Conservation (phyloP, 345 rosid species). For the Heritiera fomes region DNA sequence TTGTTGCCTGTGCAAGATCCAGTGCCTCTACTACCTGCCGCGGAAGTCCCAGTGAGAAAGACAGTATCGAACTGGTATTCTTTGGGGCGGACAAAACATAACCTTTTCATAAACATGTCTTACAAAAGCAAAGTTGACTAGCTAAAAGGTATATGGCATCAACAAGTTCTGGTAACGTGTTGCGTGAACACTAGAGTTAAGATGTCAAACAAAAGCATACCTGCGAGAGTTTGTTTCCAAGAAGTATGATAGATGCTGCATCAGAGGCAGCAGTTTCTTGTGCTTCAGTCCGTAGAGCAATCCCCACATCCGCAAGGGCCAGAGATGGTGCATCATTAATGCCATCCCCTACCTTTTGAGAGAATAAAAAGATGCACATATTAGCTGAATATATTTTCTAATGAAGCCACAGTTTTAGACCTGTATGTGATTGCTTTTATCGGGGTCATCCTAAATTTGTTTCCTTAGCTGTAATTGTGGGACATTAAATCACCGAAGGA, state of each 20-base stretch:
- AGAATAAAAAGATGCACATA: conserved; percentile 10
- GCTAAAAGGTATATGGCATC: not conserved
- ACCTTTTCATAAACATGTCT: conserved; percentile 12
- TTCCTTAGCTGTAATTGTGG: not conserved
- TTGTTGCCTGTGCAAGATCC: conserved; percentile 84
- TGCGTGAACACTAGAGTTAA: not conserved
- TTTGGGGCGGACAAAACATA: not conserved
- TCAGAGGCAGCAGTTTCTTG: conserved; percentile 93
- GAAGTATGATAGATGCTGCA: conserved; percentile 89
- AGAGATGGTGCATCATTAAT: conserved; percentile 96
- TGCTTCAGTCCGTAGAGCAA: conserved; percentile 81
- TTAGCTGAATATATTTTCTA: conserved; percentile 23
- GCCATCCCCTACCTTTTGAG: conserved; percentile 83
- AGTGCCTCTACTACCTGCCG: conserved; percentile 79
- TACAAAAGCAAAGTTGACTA: not conserved
- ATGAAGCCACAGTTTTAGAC: not conserved
- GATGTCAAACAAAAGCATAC: conserved; percentile 36
- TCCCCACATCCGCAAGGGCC: conserved; percentile 91
- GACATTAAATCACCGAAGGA: not conserved
- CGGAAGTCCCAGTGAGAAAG: not conserved
- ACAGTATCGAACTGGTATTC: conserved; percentile 21
- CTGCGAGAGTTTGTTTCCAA: conserved; percentile 82
- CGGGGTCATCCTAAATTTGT: conserved; percentile 1
- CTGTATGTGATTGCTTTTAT: not conserved
- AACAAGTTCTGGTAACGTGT: not conserved